Conservation (phyloP, 2,329 filamentous ascomycete genomes). For the Tolypocladium inflatum region DNA sequence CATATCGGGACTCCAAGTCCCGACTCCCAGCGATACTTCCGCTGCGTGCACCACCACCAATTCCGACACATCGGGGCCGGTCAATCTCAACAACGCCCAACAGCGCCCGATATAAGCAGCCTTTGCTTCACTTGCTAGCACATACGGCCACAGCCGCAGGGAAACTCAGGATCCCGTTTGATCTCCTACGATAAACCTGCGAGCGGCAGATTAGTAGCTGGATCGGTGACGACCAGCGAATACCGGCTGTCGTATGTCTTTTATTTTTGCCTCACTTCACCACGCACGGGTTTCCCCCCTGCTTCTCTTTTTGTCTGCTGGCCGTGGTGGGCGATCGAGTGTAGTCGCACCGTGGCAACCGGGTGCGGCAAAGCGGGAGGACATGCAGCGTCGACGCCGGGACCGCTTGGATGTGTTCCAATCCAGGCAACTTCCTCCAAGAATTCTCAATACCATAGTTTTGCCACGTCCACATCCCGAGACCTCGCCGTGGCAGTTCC, state of each 20-base stretch:
- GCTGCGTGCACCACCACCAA: not conserved
- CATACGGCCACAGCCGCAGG: conserved; percentile 8
- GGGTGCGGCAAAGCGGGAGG: too few species aligned
- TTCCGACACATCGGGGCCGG: too few species aligned
- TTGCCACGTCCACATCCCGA: too few species aligned
- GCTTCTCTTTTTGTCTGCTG: not conserved
- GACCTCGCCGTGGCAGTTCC: too few species aligned
- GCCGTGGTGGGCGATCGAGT: not conserved
- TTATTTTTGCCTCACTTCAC: not conserved
- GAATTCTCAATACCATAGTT: too few species aligned
- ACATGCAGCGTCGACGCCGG: not conserved
- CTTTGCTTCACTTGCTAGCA: not conserved
- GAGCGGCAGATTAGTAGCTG: conserved; percentile 8
- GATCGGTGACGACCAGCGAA: conserved; percentile 9
- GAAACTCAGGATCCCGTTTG: conserved; percentile 8
- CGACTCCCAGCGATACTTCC: too few species aligned
- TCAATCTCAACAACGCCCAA: not conserved
- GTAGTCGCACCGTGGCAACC: not conserved
- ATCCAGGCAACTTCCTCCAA: too few species aligned
- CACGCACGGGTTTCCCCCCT: not conserved
- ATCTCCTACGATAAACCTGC: conserved; percentile 6
- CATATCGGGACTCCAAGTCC: too few species aligned
- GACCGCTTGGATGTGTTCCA: not conserved
- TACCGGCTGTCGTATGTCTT: conserved; percentile 9
- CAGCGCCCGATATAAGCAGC: not conserved